These are phyloP conservation scores for Solanum ahanhuiri DNA, from an alignment of 257 asterid species.

Conservation along the genomic window DNA sequence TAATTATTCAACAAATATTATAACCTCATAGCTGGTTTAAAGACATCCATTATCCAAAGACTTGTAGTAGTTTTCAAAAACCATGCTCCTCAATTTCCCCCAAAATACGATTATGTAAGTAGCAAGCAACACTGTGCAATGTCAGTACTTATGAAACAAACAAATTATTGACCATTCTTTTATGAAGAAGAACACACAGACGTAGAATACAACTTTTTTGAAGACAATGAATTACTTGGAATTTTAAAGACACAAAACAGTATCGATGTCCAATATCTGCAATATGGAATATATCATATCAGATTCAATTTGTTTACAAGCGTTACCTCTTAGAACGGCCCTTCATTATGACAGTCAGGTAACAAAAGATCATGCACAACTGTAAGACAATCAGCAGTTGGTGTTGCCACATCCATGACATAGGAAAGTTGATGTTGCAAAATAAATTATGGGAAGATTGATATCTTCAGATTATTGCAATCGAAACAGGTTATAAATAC, in stretches of 20 bases:
- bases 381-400: slow-evolving; percentile 38
- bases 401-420: slow-evolving; percentile 52
- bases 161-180: not conserved
- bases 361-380: slow-evolving; percentile 28
- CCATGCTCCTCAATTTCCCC: slow-evolving; percentile 45
- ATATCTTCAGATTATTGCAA: too few relatives aligned
- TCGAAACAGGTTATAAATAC: too few relatives aligned
- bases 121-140: not conserved
- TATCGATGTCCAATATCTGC: not conserved
- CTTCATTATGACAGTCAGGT: slow-evolving; percentile 30
- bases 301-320: not conserved
- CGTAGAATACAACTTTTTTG: not conserved
- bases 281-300: not conserved
- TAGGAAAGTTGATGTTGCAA: slow-evolving; percentile 14
- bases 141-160: not conserved
- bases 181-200: not conserved
- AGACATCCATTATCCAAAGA: slow-evolving; percentile 16
- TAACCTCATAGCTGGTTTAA: too few relatives aligned
- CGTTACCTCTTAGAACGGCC: slow-evolving; percentile 28
- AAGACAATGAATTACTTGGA: not conserved
- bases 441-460: not conserved
- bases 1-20: too few relatives aligned
- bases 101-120: slow-evolving; percentile 34
- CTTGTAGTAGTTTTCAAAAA: slow-evolving; percentile 33
- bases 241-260: not conserved